A percentile compares a stretch with the other conserved stretches of the same genome.
These are phyloP conservation scores for Candida cerambycidarum DNA, from an alignment of 805 yeast genomes.

Conservation along the genomic window DNA sequence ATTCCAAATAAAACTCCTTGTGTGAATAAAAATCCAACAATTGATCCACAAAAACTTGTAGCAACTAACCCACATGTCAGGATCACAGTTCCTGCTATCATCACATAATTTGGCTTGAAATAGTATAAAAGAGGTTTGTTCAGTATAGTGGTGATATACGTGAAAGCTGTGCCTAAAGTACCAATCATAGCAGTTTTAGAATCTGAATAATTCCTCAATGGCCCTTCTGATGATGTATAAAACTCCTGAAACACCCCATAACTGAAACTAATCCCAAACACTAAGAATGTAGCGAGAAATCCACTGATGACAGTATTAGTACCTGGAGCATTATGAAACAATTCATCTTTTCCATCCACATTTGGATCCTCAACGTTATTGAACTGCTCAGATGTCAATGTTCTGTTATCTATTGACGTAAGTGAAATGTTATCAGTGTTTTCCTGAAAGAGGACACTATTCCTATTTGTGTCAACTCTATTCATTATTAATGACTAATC, in stretches of 20 bases:
- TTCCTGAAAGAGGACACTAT: neutral
- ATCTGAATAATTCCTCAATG: conserved; percentile 21
- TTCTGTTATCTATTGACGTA: neutral
- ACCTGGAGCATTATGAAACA: conserved; percentile 12
- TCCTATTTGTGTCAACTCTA: too few relatives aligned
- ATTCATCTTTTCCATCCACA: conserved; percentile 3
- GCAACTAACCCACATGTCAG: conserved; percentile 28
- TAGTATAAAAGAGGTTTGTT: conserved; percentile 20
- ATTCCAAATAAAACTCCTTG: conserved; percentile 35
- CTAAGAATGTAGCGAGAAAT: conserved; percentile 28
- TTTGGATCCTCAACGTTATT: neutral
- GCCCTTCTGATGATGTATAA: conserved; percentile 28
- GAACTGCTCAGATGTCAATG: conserved; percentile 2
- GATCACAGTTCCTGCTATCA: conserved; percentile 26
- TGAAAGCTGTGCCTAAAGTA: conserved; percentile 28
- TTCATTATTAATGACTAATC: too few relatives aligned
- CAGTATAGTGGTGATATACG: conserved; percentile 28
- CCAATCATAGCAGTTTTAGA: conserved; percentile 35
- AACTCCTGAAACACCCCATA: conserved; percentile 40
- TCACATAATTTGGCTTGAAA: conserved; percentile 20
- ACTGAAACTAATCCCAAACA: conserved; percentile 36
- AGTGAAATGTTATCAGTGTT: neutral
- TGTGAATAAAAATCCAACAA: conserved; percentile 28
- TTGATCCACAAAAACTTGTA: conserved; percentile 21
- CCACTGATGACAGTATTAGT: conserved; percentile 18